Evolutionary conservation across 768 basidiomycete genomes (phyloP).

Genomic region (Sarcomyxa edulis): DNA sequence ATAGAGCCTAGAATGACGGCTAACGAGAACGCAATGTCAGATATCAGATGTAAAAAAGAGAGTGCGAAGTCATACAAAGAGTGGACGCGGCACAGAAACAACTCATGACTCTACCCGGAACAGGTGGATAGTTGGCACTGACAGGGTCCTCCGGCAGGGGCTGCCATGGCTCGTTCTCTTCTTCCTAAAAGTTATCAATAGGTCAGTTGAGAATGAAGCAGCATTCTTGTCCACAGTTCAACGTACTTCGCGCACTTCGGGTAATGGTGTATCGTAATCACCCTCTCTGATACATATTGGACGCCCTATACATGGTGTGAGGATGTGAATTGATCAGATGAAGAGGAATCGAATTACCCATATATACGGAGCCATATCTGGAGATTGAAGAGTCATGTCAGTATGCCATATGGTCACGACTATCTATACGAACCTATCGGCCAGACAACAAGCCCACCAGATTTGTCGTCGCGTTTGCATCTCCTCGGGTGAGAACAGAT

Average conservation of each 20-base stretch:
- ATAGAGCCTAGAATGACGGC: constrained; percentile 65
- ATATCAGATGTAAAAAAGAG: constrained; percentile 3
- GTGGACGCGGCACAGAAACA: constrained; percentile 51
- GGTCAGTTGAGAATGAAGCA: constrained; percentile 2
- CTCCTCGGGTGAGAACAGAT: constrained; percentile 61
- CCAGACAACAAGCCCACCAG: constrained; percentile 74
- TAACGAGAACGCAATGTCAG: constrained; percentile 18
- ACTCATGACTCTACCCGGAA: constrained; percentile 43
- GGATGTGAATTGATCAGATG: constrained; percentile 3
- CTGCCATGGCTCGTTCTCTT: constrained; percentile 54
- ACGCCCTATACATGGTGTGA: constrained; percentile 38
- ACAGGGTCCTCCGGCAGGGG: constrained; percentile 33
- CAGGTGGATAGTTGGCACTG: constrained; percentile 38
- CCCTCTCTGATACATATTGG: constrained; percentile 63
- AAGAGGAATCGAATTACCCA: constrained; percentile 38
- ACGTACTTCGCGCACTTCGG: constrained; percentile 48
- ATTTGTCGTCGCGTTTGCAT: constrained; percentile 69
- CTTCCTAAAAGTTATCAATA: constrained; percentile 35
- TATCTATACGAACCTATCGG: constrained; percentile 50
- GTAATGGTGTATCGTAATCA: constrained; percentile 66
- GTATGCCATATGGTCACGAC: not conserved
- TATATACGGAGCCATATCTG: constrained; percentile 70
- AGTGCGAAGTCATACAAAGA: constrained; percentile 41
- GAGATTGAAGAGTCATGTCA: constrained; percentile 1
- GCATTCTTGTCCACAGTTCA: no score